Evolutionary conservation across 768 basidiomycete species (phyloP).

Genomic region (Artomyces pyxidatus): DNA sequence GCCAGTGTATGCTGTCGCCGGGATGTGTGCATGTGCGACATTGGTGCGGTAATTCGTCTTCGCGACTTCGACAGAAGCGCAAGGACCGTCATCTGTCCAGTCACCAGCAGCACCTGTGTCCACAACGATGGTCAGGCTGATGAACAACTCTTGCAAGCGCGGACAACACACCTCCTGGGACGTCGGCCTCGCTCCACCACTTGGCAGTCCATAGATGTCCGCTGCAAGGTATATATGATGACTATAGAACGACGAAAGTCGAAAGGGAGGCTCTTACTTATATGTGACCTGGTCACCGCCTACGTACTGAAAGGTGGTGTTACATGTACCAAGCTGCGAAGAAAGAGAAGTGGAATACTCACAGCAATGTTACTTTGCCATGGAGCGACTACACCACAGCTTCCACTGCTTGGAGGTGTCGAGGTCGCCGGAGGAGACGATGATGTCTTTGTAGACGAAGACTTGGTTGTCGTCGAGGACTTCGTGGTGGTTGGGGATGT

Average conservation of each 20-base stretch:
- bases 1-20: background rate
- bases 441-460: constrained; percentile 13
- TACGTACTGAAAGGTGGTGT: constrained; percentile 28
- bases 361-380: constrained; percentile 34
- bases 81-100: constrained; percentile 29
- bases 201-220: constrained; percentile 42
- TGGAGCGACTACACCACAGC: constrained; percentile 34
- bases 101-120: constrained; percentile 19
- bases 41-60: constrained; percentile 4
- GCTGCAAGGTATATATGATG: too few species aligned
- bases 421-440: constrained; percentile 21
- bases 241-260: too few species aligned
- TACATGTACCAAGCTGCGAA: background rate
- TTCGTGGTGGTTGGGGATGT: constrained; percentile 18
- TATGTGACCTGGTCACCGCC: constrained; percentile 34
- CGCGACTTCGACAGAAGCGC: constrained; percentile 12
- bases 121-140: background rate
- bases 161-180: constrained; percentile 23
- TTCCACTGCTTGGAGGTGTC: constrained; percentile 21
- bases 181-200: constrained; percentile 39
- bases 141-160: background rate
- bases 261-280: constrained; percentile 23
- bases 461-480: constrained; percentile 12
- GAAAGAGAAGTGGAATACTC: constrained; percentile 13
- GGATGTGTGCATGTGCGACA: background rate